Percentiles rank a stretch among this genome's conserved stretches.
Evolutionary conservation across 345 rosid genomes (phyloP).

Genomic region (Syzygium aromaticum): DNA sequence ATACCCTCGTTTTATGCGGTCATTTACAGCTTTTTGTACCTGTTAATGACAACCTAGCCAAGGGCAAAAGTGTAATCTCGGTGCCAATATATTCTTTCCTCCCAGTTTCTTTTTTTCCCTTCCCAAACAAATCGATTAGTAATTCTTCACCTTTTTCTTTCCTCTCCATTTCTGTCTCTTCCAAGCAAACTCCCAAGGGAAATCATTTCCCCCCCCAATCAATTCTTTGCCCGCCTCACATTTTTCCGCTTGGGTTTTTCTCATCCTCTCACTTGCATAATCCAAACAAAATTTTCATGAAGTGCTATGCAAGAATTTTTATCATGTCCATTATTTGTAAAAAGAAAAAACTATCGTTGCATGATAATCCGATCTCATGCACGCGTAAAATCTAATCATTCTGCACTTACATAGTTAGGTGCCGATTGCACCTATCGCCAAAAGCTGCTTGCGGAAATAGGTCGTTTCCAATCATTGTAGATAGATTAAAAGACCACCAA

Average conservation of each 20-base stretch:
- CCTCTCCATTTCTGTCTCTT: too few species aligned
- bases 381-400: rapidly evolving
- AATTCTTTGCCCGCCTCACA: too few species aligned
- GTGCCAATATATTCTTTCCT: too few species aligned
- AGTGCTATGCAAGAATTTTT: background rate
- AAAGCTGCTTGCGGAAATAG: background rate
- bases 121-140: background rate
- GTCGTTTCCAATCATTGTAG: rapidly evolving
- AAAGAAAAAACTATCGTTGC: background rate
- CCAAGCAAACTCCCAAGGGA: too few species aligned
- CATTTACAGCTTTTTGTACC: background rate
- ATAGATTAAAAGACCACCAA: background rate
- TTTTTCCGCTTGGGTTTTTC: too few species aligned
- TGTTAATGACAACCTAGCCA: too few species aligned
- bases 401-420: background rate
- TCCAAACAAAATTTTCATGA: too few species aligned
- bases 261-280: too few species aligned
- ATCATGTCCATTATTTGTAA: background rate
- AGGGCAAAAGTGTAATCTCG: background rate
- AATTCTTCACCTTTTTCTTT: too few species aligned
- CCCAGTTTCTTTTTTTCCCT: background rate
- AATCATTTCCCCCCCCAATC: too few species aligned
- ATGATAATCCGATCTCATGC: background rate
- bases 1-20: background rate
- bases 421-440: rapidly evolving